phyloP scores from a whole-genome alignment of 1,139 yeast species.

The Suhomyces taliae region DNA sequence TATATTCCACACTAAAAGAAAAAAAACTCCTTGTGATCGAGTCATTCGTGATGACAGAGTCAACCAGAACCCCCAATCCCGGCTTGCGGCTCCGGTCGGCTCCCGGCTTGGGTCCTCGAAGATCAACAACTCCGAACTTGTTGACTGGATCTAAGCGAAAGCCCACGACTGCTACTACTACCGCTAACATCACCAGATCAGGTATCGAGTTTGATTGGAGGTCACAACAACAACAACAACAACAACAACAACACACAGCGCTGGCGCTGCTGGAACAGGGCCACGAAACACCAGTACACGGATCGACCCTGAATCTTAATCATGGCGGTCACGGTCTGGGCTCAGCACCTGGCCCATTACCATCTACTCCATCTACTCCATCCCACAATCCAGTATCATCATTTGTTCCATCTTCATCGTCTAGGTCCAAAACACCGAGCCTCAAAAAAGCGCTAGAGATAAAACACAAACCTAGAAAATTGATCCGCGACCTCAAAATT shows the following conservation, averaged over 20 bases:
- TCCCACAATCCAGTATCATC: background rate
- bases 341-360: background rate
- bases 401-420: background rate
- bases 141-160: constrained; percentile 6
- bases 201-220: constrained; percentile 2
- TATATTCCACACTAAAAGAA: no score
- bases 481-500: constrained; percentile 1
- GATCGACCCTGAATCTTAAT: background rate
- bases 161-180: constrained; percentile 13
- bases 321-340: no score
- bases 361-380: constrained; percentile 3
- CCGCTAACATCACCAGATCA: constrained; percentile 8
- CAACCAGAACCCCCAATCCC: background rate
- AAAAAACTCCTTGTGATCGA: no score
- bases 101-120: background rate
- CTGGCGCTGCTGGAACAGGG: background rate
- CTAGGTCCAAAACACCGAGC: constrained; percentile 2
- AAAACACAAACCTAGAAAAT: constrained; percentile 8
- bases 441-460: constrained; percentile 3
- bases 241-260: background rate
- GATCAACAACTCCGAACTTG: constrained; percentile 6
- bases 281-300: background rate
- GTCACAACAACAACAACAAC: background rate
- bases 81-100: background rate
- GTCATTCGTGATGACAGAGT: no score